Base-by-base conservation (phyloP, 164 flowering plant genomes). In the Houttuynia cordata region DNA sequence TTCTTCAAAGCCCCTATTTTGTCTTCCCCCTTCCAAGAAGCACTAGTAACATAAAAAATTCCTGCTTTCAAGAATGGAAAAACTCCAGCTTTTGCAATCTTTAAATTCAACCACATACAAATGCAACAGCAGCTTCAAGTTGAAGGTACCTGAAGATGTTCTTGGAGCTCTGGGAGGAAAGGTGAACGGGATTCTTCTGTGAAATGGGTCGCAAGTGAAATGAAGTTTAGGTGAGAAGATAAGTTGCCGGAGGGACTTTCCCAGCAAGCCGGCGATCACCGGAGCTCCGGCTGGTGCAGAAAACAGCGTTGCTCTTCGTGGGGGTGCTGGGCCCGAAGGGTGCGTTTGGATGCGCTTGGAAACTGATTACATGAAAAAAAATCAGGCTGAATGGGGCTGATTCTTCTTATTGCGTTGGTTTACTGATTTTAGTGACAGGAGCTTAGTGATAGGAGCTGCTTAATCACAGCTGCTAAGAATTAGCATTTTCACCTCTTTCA, bases 1-100 rank as follows among this genome's bases (percentile, higher is more conserved):
- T 71, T 79, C 78, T 86, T 89, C 68, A 89, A 83, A 69, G 71
- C 83, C 68, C 84, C 89, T 47, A 64, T 75, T 74, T 76, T 79
- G 62, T 87, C 84, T 56, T 82, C 81, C 45, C 84, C 78, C 69
- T 80, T 87, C 18, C 68, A 39, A 65, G 91, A 21, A 65, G 91
- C 91, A 71, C 76, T 80, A 8, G 67, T 75, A 62, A 78, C 54
- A 51, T 76, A 73, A 74, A 86, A 80, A 50, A 79, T 62, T 13
- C 86, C 87, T 76, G 75, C 70, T 41, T 24, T 25, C 53, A 47
- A 10, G 34, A 10, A 17, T n/a, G 41, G 0, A 10, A 19, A 18
- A 19, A 9, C 13, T 10, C 39, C 17, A 56, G 9, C n/a, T 37
- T 30, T 40, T n/a, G n/a, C 24, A 7, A 51, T 51, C 7, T 21